phyloP scores from a whole-genome alignment of 2,329 filamentous ascomycete species.

The Microsporum audouinii region DNA sequence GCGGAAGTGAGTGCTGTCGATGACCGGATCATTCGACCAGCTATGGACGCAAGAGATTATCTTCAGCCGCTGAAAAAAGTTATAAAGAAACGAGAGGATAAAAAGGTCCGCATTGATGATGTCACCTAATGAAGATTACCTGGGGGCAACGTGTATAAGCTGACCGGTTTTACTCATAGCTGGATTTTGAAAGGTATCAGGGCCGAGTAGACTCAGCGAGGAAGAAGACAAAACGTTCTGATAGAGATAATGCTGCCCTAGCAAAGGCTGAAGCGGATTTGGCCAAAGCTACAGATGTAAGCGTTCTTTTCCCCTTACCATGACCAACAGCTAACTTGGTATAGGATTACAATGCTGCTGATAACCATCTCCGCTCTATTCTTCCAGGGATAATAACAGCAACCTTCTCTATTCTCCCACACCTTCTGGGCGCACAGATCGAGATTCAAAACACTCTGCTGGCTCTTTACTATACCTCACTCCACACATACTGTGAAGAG shows the following conservation, averaged over 20 bases:
- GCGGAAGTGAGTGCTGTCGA: slow-evolving; percentile 64
- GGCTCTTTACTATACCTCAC: slow-evolving; percentile 63
- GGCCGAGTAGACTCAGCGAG: slow-evolving; percentile 57
- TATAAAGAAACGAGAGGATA: slow-evolving; percentile 76
- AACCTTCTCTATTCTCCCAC: slow-evolving; percentile 61
- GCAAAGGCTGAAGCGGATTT: slow-evolving; percentile 62
- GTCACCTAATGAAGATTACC: neutral
- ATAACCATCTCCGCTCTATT: slow-evolving; percentile 59
- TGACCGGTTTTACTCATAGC: slow-evolving; percentile 24
- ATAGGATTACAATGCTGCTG: slow-evolving; percentile 61
- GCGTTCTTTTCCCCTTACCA: slow-evolving; percentile 11
- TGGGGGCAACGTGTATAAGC: neutral
- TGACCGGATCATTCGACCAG: slow-evolving; percentile 55
- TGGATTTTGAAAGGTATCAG: slow-evolving; percentile 71
- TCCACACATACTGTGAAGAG: slow-evolving; percentile 62
- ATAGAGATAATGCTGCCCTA: slow-evolving; percentile 61
- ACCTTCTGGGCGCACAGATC: slow-evolving; percentile 58
- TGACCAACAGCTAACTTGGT: slow-evolving; percentile 9
- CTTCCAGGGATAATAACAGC: slow-evolving; percentile 61
- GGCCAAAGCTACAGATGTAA: slow-evolving; percentile 51
- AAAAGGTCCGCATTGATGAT: slow-evolving; percentile 42
- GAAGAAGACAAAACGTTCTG: slow-evolving; percentile 57
- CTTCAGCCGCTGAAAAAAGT: slow-evolving; percentile 66
- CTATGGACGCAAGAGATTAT: slow-evolving; percentile 55
- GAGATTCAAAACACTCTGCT: slow-evolving; percentile 67